Base-by-base conservation (phyloP, 148 eudicot genomes). In the Rhododendron mucronatum region DNA sequence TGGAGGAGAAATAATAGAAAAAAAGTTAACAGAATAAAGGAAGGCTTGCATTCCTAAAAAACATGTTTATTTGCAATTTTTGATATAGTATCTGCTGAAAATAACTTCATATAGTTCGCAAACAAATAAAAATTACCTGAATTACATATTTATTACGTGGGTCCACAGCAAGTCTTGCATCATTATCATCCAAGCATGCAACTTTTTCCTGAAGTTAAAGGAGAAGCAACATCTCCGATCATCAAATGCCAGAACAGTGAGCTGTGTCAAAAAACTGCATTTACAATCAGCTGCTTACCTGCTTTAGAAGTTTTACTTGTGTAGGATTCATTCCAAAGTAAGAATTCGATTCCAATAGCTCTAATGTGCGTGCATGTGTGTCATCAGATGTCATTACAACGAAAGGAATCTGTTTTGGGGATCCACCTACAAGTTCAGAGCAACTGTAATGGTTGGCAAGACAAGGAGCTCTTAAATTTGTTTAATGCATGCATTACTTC, bases 341-440 rank as follows among this genome's bases (percentile, higher is more conserved):
- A 90, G 94, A 87, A 93, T 97, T 97, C 77, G 93, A 83, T 86
- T 95, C 95, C 87, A 97, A 87, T 5, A 97, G 93, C 48, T 91
- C 87, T 81, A 91, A 80, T 77, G 95, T 97, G 41, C 92, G 95
- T 82, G 89, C 90, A 92, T 97, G 95, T 51, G 99, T 97, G 90
- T 97, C 98, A 86, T 95, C 99, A 78, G 99, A 97, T 51, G 99
- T 97, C 99, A 97, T 97, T 80, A 97, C 95, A 81, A 92, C 98
- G 77, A 97, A 89, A 88, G 98, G 98, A 84, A 97, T 91, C 82
- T 92, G 94, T 84, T 86, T 91, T 85, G 82, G 90, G 87, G 90
- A 82, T 86, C 91, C 95, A 86, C 93, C 98, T 97, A 87, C 82
- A 91, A 89, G 57, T 85, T 82, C 87, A 78, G 81, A 79, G 57